Conservation (phyloP, 129 eudicot genomes). For the Flaveria trinervia region DNA sequence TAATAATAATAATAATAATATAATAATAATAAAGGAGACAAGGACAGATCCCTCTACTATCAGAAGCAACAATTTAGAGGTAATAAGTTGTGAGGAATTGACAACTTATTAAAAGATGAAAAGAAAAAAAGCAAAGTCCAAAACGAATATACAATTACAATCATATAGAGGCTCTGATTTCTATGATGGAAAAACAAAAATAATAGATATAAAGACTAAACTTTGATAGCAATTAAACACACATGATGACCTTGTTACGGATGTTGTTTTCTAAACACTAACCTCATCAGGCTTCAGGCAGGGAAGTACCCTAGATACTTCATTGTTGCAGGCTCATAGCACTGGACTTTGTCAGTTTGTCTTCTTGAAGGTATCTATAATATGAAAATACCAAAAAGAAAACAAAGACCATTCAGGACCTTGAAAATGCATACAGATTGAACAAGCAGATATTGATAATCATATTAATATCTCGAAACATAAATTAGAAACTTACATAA, state of each 20-base stretch:
- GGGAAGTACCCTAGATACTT: constrained; percentile 89
- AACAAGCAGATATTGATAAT: background rate
- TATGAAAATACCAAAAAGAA: background rate
- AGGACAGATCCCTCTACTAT: constrained; percentile 11
- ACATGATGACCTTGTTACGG: background rate
- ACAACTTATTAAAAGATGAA: background rate
- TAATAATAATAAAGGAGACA: constrained; percentile 23
- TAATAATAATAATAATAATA: too few species aligned
- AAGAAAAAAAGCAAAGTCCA: constrained; percentile 1
- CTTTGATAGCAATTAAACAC: constrained; percentile 3
- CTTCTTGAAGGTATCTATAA: constrained; percentile 89
- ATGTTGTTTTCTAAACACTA: constrained; percentile 26
- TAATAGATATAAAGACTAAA: constrained; percentile 9
- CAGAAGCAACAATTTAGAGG: background rate
- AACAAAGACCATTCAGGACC: background rate
- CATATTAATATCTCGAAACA: background rate
- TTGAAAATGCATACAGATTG: constrained; percentile 4
- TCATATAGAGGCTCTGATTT: constrained; percentile 19
- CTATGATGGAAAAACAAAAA: background rate
- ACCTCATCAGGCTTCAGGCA: constrained; percentile 91
- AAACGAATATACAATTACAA: constrained; percentile 6
- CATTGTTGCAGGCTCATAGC: constrained; percentile 99
- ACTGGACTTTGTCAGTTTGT: constrained; percentile 93
- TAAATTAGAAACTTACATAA: constrained; percentile 59
- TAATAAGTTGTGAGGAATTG: background rate